A percentile compares a stretch with the other conserved stretches of the same genome.
These are phyloP conservation scores for Neonectria magnoliae DNA, from an alignment of 2,329 filamentous ascomycete genomes.

Conservation along the genomic window DNA sequence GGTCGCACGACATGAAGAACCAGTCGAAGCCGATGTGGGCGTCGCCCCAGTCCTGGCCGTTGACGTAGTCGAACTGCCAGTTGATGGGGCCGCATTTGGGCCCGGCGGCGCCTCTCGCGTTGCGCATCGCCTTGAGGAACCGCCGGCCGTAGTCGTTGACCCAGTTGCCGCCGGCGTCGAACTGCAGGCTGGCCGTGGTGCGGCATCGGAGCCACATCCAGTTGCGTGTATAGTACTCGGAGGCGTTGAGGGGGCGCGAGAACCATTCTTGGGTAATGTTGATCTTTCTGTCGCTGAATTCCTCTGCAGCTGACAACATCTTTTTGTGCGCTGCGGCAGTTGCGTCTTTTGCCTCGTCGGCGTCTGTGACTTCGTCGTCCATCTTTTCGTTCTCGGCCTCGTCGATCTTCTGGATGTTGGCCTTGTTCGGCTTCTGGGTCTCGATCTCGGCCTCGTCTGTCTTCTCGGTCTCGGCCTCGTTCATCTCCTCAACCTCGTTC, in stretches of 20 bases:
- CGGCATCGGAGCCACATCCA: constrained; percentile 35
- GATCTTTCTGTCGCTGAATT: neutral
- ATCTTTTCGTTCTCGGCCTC: no score
- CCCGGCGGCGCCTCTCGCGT: neutral
- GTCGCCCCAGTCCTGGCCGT: constrained; percentile 30
- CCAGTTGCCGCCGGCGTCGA: constrained; percentile 31
- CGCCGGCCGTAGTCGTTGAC: constrained; percentile 2
- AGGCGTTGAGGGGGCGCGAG: constrained; percentile 14
- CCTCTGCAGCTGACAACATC: neutral
- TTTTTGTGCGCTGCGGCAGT: neutral
- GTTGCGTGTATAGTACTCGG: constrained; percentile 32
- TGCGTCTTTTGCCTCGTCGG: neutral
- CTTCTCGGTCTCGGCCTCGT: no score
- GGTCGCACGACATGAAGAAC: constrained; percentile 12
- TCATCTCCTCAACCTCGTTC: no score
- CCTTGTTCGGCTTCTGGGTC: no score
- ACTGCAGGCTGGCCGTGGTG: neutral
- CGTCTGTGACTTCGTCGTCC: no score
- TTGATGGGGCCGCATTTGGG: constrained; percentile 5
- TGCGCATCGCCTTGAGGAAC: constrained; percentile 1
- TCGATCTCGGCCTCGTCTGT: no score
- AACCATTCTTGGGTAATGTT: neutral
- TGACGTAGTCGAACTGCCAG: constrained; percentile 29
- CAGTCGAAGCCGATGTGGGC: constrained; percentile 19
- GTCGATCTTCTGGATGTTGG: no score